Evolutionary conservation across 257 asterid genomes (phyloP), one percentile per base, ranked within the genome.

Genomic region (Euphrasia confusa): DNA sequence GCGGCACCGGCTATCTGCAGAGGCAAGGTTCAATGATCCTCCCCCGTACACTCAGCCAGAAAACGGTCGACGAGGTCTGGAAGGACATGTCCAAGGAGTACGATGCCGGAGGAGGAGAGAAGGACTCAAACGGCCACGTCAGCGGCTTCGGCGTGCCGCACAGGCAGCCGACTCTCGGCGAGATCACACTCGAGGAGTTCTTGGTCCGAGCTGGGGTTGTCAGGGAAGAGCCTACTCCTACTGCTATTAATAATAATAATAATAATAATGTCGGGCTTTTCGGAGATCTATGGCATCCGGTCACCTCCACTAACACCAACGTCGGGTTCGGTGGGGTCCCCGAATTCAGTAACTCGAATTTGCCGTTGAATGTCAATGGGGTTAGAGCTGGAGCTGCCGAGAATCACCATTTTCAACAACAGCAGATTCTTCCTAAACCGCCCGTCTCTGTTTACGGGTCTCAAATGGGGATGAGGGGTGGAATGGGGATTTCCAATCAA

Each of bases 21-120:
- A 85, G 90, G 71, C 97, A 93, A 75, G 95, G 99, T 1, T 93
- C 97, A 0, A 72, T 93, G 50, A 81, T 85, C n/a, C 82, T 93
- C 67, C 96, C 99, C 2, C 83, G 97, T 8, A 89, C 99, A 1
- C 61, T 89, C 15, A 93, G 99, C 77, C 94, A 85, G 15, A 93
- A 82, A 68, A 93, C 97, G 37, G 99, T 93, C n/a, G 99, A 90
- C 54, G 97, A 89, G 76, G 96, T 93, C 13, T 93, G 99, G 99
- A 77, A 65, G 60, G 95, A 93, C 65, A 78, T 93, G 68, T 68
- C 85, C 0, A 87, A 83, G 68, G 96, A 83, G 64, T 69, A 66
- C 24, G 75, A 95, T 83, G 24, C 24, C 24, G 59, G 83, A 84
- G 73, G 95, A 92, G 74, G 95, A 71, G 60, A 58, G 79, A 74